Percentiles rank a stretch among this genome's conserved stretches.
phyloP scores from a whole-genome alignment of 1,139 yeast genomes.

The Hanseniaspora gamundiae region DNA sequence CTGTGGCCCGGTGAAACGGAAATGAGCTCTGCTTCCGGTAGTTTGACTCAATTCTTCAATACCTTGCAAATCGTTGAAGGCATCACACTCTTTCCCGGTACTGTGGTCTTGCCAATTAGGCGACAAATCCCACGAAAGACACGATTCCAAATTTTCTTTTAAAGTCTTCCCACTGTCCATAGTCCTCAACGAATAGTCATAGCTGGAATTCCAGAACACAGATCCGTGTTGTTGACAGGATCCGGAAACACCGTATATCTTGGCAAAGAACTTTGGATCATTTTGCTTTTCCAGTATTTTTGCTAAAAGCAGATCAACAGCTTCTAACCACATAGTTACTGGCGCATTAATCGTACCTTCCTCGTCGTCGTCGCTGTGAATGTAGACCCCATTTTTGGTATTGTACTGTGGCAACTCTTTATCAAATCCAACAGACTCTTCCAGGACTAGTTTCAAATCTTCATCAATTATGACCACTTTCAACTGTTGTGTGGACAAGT shows the following conservation, averaged over 20 bases:
- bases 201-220: constrained; percentile 57
- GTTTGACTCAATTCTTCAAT: constrained; percentile 57
- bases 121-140: constrained; percentile 53
- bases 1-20: constrained; percentile 84
- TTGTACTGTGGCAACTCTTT: constrained; percentile 45
- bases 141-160: constrained; percentile 35
- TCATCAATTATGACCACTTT: constrained; percentile 59
- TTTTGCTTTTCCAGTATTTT: constrained; percentile 27
- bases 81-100: constrained; percentile 54
- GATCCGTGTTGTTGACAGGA: constrained; percentile 93
- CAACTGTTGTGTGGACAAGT: constrained; percentile 81
- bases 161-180: constrained; percentile 26
- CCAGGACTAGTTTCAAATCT: constrained; percentile 38
- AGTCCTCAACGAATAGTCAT: constrained; percentile 29
- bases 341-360: constrained; percentile 55
- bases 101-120: constrained; percentile 97
- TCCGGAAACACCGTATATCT: constrained; percentile 65
- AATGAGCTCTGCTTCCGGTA: constrained; percentile 84
- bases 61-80: constrained; percentile 40
- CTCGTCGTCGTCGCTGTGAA: constrained; percentile 24
- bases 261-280: constrained; percentile 36
- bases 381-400: constrained; percentile 59
- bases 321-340: constrained; percentile 81
- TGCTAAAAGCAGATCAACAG: constrained; percentile 54
- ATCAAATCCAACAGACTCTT: constrained; percentile 66